Conservation (phyloP, 768 basidiomycete species). For the Butyriboletus loyo region DNA sequence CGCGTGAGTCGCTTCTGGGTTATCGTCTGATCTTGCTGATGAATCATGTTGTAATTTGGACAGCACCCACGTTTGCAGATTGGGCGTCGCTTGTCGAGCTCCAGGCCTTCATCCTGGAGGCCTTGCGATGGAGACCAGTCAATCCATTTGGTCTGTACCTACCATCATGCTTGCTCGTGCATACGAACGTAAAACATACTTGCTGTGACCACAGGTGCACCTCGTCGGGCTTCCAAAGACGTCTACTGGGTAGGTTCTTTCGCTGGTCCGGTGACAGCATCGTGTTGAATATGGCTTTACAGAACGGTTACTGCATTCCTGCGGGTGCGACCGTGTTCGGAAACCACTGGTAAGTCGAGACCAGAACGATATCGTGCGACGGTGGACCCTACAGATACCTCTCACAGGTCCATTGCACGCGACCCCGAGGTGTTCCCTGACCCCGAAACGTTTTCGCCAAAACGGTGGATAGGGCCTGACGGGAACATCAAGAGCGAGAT, state of each 20-base stretch:
- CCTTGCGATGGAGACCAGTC: constrained; percentile 39
- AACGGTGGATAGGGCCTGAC: constrained; percentile 48
- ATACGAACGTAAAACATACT: neutral
- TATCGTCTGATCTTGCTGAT: neutral
- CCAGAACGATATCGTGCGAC: neutral
- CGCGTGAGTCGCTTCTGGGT: constrained; percentile 23
- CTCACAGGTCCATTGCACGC: constrained; percentile 21
- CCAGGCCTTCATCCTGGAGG: constrained; percentile 38
- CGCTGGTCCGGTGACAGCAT: too few relatives aligned
- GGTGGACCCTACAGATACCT: neutral
- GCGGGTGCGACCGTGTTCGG: constrained; percentile 34
- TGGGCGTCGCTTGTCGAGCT: constrained; percentile 32
- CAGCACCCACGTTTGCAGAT: constrained; percentile 40
- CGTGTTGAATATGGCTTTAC: neutral
- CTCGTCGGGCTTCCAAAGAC: constrained; percentile 25
- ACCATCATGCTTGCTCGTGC: too few relatives aligned
- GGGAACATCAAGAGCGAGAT: constrained; percentile 48
- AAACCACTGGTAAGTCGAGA: constrained; percentile 25
- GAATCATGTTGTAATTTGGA: neutral
- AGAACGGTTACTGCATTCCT: constrained; percentile 37
- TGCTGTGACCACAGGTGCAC: constrained; percentile 10
- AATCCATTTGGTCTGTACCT: constrained; percentile 26
- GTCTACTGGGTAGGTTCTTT: constrained; percentile 23
- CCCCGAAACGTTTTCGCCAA: constrained; percentile 52
- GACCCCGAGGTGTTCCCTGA: constrained; percentile 27